These are phyloP conservation scores for Fusarium austroafricanum DNA, from an alignment of 2,329 filamentous ascomycete genomes.

Conservation along the genomic window DNA sequence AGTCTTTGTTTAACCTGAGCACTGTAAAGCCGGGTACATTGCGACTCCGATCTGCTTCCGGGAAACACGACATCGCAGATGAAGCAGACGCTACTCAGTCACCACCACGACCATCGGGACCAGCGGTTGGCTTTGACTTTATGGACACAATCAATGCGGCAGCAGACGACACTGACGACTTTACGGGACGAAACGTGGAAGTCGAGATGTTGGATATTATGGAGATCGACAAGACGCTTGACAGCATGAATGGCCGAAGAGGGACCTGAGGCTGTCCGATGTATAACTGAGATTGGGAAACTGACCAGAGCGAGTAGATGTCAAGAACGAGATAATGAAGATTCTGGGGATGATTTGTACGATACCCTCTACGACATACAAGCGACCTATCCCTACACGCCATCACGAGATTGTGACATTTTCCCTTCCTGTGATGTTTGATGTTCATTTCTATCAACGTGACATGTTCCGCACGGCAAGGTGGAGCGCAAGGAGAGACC, in stretches of 20 bases:
- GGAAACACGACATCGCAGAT: slow-evolving; percentile 38
- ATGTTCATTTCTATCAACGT: background rate
- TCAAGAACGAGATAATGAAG: slow-evolving; percentile 35
- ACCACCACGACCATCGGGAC: slow-evolving; percentile 49
- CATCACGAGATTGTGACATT: slow-evolving; percentile 7
- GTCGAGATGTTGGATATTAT: slow-evolving; percentile 73
- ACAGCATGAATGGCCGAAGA: slow-evolving; percentile 63
- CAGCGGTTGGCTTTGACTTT: slow-evolving; percentile 61
- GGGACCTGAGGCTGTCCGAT: slow-evolving; percentile 59
- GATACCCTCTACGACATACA: slow-evolving; percentile 51
- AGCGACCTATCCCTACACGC: slow-evolving; percentile 10
- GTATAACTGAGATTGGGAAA: slow-evolving; percentile 18
- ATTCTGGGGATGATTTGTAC: slow-evolving; percentile 48
- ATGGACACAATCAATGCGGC: slow-evolving; percentile 63
- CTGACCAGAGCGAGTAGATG: slow-evolving; percentile 43
- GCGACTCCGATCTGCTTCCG: slow-evolving; percentile 47
- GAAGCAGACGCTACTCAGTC: slow-evolving; percentile 42
- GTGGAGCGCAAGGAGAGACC: slow-evolving; percentile 81
- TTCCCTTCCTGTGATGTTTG: slow-evolving; percentile 3
- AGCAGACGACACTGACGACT: slow-evolving; percentile 63
- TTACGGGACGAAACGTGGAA: slow-evolving; percentile 65
- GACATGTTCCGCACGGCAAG: slow-evolving; percentile 71
- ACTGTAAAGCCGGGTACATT: slow-evolving; percentile 56
- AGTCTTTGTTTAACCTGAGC: slow-evolving; percentile 64
- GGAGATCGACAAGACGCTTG: slow-evolving; percentile 71